phyloP scores from a whole-genome alignment of 1,284 basidiomycete genomes.

The Mycena sp. region DNA sequence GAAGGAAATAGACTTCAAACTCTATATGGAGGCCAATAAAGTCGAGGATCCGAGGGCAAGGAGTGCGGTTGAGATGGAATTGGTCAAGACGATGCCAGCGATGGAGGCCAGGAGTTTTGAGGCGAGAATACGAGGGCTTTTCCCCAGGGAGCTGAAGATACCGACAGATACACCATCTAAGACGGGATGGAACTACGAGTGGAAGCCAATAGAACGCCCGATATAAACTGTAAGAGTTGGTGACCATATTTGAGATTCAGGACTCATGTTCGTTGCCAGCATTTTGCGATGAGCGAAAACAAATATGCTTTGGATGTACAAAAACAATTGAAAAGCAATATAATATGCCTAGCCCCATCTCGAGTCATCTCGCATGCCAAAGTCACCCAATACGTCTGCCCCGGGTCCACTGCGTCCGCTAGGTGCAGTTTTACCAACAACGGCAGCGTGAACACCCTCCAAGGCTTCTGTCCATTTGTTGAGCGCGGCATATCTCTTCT shows the following conservation, averaged over 20 bases:
- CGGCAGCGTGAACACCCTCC: constrained; percentile 73
- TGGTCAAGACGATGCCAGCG: constrained; percentile 69
- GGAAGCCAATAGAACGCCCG: constrained; percentile 68
- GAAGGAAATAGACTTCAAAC: constrained; percentile 67
- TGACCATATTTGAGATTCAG: background rate
- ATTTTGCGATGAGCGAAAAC: background rate
- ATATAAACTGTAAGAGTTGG: constrained; percentile 39
- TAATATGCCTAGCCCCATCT: constrained; percentile 39
- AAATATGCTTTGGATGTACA: constrained; percentile 15
- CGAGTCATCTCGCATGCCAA: constrained; percentile 44
- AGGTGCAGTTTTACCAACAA: constrained; percentile 76
- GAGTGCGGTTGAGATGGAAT: constrained; percentile 63
- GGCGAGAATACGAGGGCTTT: constrained; percentile 81
- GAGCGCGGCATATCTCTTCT: constrained; percentile 85
- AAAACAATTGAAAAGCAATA: constrained; percentile 10
- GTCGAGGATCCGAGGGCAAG: constrained; percentile 77
- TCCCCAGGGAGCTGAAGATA: constrained; percentile 83
- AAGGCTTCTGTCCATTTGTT: constrained; percentile 85
- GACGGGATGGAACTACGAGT: constrained; percentile 84
- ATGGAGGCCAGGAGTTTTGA: constrained; percentile 78
- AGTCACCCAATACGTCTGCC: constrained; percentile 41
- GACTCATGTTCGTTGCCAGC: too few relatives aligned
- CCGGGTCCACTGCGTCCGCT: constrained; percentile 48
- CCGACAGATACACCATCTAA: constrained; percentile 83
- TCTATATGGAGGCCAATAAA: constrained; percentile 82